Evolutionary conservation across 23 red algal genomes (phyloP), one percentile per base, ranked within the genome.

Genomic region (Cyanidioschyzon merolae): DNA sequence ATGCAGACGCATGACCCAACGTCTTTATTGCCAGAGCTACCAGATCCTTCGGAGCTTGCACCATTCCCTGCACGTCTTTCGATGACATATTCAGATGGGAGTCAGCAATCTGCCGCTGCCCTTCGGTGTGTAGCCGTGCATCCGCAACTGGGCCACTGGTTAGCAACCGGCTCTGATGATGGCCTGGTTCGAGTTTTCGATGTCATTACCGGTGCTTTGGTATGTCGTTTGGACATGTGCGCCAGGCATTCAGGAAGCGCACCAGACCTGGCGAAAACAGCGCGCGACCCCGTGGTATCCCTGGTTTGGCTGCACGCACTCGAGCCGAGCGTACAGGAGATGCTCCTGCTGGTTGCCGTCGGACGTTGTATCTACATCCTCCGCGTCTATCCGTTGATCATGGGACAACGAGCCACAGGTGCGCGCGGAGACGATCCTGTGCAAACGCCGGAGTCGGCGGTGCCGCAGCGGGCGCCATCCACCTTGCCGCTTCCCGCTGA

Each of bases 31-130:
- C 92, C 92, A 26, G 67, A 77, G 63, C 79, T 96, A 15, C 92
- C 87, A 37, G 76, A 38, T 31, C 92, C 92, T 51, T 67, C 74
- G 1, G 87, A 88, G 36, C 76, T 96, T 67, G 68, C 76, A 74
- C 92, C 92, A 0, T 96, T 91, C 74, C 92, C 92, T 15, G 80
- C 83, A 16, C n/a, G n/a, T 80, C 82, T 18, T 58, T 67, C 21
- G 45, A 85, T 25, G 68, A 76, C 40, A 59, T 67, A 24, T 88
- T 75, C 37, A 76, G 82, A 7, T 79, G 76, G 1, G 59, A 84
- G 51, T 18, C 39, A 2, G 59, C 34, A 0, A 50, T 29, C 21
- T 57, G 83, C 29, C n/a, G 3, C 63, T 7, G 63, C 32, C 2
- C 68, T 86, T 0, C 83, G 84, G n/a, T 83, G 84, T 41, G 82